Evolutionary conservation across 352 stramenopile genomes (phyloP), one percentile per base, ranked within the genome.

Genomic region (Phytopythium ostracodes): DNA sequence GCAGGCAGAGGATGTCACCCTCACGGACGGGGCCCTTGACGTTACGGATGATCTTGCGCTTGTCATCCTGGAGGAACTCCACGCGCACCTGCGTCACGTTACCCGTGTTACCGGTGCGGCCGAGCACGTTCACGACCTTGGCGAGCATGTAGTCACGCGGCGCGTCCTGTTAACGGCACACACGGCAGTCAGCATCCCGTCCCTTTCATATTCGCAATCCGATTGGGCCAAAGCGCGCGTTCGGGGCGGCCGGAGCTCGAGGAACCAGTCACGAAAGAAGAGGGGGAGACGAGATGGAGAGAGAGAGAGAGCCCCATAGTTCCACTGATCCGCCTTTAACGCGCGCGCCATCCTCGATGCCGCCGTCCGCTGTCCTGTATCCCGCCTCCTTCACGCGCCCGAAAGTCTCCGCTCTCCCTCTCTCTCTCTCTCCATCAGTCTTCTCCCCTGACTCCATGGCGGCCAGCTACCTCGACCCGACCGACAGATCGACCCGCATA

Each of bases 1-100:
- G 81, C 68, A 99, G 87, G 87, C 92, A 99, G 55, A 99, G 78
- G 75, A 99, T 99, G 84, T 99, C 97, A 64, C 97, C 97, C 79
- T 99, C 96, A 70, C 96, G 91, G 59, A 99, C 96, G 56, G 97
- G 97, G 77, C 97, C 97, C 91, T 99, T 99, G 70, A 99, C 97
- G 84, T 99, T 99, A 71, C 98, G 91, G 72, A 99, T 98, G 84
- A 99, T 99, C 73, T 95, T 98, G 81, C 97, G 96, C 75, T 96
- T 97, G 79, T 98, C 90, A 72, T 98, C 95, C 81, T 99, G 96
- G 71, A 99, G 92, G 84, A 99, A 99, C 84, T 99, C 97, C 62
- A 99, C 97, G 77, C 97, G 96, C 54, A 98, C 92, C 76, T 99
- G 98, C 69, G 97, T 99, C 55, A 99, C 98, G 84, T 99, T 99